Evolutionary conservation across 2,329 filamentous ascomycete genomes (phyloP).

Genomic region (Phaeosphaeriaceae sp.): DNA sequence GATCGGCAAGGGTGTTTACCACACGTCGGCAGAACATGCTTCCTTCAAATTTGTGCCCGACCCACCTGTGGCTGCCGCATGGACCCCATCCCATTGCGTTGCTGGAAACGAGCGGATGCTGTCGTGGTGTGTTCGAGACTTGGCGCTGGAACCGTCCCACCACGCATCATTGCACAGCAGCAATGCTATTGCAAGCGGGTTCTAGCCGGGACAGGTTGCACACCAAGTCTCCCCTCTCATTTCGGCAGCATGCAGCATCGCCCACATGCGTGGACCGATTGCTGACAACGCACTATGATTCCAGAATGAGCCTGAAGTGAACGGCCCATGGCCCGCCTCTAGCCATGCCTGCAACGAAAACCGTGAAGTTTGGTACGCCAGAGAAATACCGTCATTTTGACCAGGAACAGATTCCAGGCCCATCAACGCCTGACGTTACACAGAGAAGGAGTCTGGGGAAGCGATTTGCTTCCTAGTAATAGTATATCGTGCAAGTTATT

Average conservation of each 20-base stretch:
- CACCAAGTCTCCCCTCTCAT: constrained; percentile 45
- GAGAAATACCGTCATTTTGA: constrained; percentile 32
- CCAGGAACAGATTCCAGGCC: constrained; percentile 32
- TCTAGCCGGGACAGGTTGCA: constrained; percentile 35
- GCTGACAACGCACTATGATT: constrained; percentile 42
- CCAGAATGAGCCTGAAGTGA: constrained; percentile 45
- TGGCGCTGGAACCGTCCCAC: constrained; percentile 26
- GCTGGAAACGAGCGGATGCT: constrained; percentile 24
- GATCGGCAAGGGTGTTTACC: constrained; percentile 38
- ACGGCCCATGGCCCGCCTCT: constrained; percentile 32
- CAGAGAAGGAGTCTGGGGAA: constrained; percentile 28
- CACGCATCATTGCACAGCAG: constrained; percentile 22
- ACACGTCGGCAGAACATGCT: constrained; percentile 37
- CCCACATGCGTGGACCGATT: constrained; percentile 42
- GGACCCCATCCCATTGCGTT: constrained; percentile 17
- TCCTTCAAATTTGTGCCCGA: constrained; percentile 17
- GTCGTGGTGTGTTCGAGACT: constrained; percentile 20
- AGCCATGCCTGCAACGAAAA: constrained; percentile 34
- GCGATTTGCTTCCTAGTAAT: constrained; percentile 26
- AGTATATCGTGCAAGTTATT: constrained; percentile 29
- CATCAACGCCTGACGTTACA: constrained; percentile 24
- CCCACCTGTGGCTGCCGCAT: constrained; percentile 15
- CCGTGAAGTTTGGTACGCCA: constrained; percentile 29
- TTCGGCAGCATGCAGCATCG: constrained; percentile 49
- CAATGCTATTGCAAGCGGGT: constrained; percentile 20